Evolutionary conservation across 2,329 filamentous ascomycete species (phyloP).

Genomic region (Botrytis paeoniae): DNA sequence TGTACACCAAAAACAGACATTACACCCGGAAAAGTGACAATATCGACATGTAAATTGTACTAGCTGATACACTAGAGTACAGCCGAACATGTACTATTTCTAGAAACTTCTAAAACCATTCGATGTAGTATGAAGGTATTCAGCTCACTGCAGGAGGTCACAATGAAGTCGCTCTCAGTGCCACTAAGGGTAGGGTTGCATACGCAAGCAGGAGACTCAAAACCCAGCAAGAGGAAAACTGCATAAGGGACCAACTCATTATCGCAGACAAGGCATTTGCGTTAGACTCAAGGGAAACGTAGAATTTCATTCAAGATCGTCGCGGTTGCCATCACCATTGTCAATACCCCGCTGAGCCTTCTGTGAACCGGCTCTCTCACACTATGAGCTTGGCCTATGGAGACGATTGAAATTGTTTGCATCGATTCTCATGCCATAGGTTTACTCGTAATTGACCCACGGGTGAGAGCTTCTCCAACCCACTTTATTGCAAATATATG

Average conservation of each 20-base stretch:
- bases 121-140: background rate
- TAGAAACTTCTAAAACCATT: conserved; percentile 14
- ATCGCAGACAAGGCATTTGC: background rate
- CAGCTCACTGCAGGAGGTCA: background rate
- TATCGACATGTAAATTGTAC: background rate
- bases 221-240: background rate
- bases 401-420: background rate
- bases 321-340: background rate
- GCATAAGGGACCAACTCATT: background rate
- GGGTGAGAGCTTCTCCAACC: background rate
- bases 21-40: conserved; percentile 1
- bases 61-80: conserved; percentile 2
- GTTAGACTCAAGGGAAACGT: background rate
- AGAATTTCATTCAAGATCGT: background rate
- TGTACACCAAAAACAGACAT: background rate
- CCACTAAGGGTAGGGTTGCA: background rate
- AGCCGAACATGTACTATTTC: background rate
- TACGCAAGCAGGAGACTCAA: background rate
- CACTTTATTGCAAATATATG: background rate
- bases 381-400: background rate
- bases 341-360: background rate
- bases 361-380: background rate
- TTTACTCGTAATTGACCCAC: background rate
- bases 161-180: background rate
- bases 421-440: background rate